phyloP scores from a whole-genome alignment of 495 filamentous ascomycete genomes.

The Neurospora sp. region DNA sequence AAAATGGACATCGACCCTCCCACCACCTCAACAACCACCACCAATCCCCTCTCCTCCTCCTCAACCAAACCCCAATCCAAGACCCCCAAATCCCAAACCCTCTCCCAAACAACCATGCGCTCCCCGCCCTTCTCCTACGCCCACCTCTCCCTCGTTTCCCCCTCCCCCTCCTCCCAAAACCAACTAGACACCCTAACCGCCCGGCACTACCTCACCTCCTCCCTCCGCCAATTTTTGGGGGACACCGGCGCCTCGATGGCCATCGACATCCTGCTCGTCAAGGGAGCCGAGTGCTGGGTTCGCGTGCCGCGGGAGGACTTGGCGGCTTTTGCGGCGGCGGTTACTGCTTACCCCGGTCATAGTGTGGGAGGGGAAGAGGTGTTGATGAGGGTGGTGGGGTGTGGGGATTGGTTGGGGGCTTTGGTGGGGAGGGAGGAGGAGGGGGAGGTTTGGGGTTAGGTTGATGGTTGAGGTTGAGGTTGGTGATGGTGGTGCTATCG shows the following conservation, averaged over 20 bases:
- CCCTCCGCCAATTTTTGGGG: conserved; percentile 73
- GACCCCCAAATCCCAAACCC: conserved; percentile 2
- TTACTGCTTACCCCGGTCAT: conserved; percentile 58
- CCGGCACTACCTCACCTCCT: conserved; percentile 59
- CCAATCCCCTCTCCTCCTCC: neutral
- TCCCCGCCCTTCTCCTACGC: conserved; percentile 31
- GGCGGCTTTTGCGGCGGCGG: conserved; percentile 44
- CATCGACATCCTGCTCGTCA: conserved; percentile 67
- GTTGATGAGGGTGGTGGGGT: conserved; percentile 27
- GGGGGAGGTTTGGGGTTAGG: conserved; percentile 26
- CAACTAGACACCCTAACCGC: conserved; percentile 65
- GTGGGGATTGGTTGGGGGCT: conserved; percentile 37
- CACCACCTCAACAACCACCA: conserved; percentile 1
- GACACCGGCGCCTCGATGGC: conserved; percentile 64
- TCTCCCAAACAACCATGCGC: conserved; percentile 27
- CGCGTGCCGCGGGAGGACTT: conserved; percentile 64
- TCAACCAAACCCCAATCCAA: neutral
- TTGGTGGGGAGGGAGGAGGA: conserved; percentile 31
- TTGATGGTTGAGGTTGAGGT: conserved; percentile 1
- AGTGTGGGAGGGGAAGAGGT: conserved; percentile 25
- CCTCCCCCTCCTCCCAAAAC: neutral
- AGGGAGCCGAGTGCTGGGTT: conserved; percentile 53
- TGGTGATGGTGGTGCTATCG: neutral
- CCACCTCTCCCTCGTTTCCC: conserved; percentile 25
- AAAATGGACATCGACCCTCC: conserved; percentile 12